A percentile compares a stretch with the other conserved stretches of the same genome.
phyloP scores from a whole-genome alignment of 305 asterid genomes.

The Rubia peregrina region DNA sequence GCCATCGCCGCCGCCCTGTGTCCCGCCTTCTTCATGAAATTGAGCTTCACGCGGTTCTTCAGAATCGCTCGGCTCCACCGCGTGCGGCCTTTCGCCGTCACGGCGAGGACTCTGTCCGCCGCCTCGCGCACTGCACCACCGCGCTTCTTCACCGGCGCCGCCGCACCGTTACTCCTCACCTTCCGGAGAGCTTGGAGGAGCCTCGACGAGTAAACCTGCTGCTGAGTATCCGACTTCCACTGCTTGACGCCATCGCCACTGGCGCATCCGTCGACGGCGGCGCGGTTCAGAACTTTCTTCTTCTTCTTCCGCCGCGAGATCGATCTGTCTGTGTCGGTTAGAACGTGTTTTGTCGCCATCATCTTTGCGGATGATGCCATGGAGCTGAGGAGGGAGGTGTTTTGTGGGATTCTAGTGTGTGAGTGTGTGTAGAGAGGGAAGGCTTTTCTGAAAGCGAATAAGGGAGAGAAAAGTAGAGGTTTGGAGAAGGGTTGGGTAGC shows the following conservation, averaged over 20 bases:
- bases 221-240: slow-evolving; percentile 84
- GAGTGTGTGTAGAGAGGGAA: not conserved
- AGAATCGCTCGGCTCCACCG: slow-evolving; percentile 96
- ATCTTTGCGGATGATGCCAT: slow-evolving; percentile 32
- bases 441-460: not conserved
- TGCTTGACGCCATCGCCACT: slow-evolving; percentile 17
- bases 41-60: slow-evolving; percentile 52
- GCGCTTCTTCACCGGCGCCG: slow-evolving; percentile 38
- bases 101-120: slow-evolving; percentile 71
- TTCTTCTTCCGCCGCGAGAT: slow-evolving; percentile 44
- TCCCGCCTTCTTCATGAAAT: slow-evolving; percentile 64
- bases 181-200: slow-evolving; percentile 77
- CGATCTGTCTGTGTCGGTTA: slow-evolving; percentile 46
- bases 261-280: not conserved
- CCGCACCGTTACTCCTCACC: slow-evolving; percentile 31
- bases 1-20: slow-evolving; percentile 20
- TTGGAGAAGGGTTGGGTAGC: not conserved
- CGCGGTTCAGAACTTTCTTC: slow-evolving; percentile 34
- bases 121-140: slow-evolving; percentile 70
- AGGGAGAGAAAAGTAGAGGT: not conserved
- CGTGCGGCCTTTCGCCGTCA: slow-evolving; percentile 78
- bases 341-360: slow-evolving; percentile 26
- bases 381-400: not conserved
- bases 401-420: not conserved
- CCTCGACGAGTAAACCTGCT: slow-evolving; percentile 76